Evolutionary conservation across 176 grass and related monocot species (phyloP).

Genomic region (Ampelocalamus luodianensis): DNA sequence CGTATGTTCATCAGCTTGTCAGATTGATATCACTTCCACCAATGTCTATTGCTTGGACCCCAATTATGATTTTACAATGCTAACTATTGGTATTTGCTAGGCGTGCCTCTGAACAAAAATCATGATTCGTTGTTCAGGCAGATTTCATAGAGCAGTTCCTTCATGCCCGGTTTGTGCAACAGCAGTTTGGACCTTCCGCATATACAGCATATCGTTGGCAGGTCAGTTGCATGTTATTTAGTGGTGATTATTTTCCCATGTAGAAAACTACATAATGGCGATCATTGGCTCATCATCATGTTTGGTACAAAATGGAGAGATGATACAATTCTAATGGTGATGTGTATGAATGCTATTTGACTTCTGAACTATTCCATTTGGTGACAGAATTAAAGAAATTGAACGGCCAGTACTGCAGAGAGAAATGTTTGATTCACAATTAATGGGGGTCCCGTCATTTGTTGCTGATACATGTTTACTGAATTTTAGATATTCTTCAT

Average conservation of each 20-base stretch:
- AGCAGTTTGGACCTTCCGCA: constrained; percentile 55
- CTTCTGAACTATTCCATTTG: constrained; percentile 14
- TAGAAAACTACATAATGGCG: constrained; percentile 5
- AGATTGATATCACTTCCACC: neutral
- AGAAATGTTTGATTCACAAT: neutral
- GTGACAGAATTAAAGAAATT: constrained; percentile 13
- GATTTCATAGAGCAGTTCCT: constrained; percentile 88
- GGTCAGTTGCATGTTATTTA: constrained; percentile 52
- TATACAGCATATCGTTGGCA: constrained; percentile 57
- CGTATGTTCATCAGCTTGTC: neutral
- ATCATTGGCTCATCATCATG: neutral
- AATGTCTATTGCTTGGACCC: neutral
- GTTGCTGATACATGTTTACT: constrained; percentile 7
- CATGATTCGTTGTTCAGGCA: constrained; percentile 53
- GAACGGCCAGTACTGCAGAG: constrained; percentile 11
- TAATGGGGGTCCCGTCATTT: neutral
- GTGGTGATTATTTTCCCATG: neutral
- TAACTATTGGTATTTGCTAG: neutral
- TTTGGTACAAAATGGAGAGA: constrained; percentile 12
- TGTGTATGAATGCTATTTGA: neutral
- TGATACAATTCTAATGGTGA: neutral
- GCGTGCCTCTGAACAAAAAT: constrained; percentile 4
- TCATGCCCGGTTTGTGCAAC: constrained; percentile 69
- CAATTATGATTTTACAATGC: neutral
- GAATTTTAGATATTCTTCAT: constrained; percentile 19